Evolutionary conservation across 2,329 filamentous ascomycete species (phyloP), one percentile per base, ranked within the genome.

Genomic region (Hymenoscyphus fraxineus): DNA sequence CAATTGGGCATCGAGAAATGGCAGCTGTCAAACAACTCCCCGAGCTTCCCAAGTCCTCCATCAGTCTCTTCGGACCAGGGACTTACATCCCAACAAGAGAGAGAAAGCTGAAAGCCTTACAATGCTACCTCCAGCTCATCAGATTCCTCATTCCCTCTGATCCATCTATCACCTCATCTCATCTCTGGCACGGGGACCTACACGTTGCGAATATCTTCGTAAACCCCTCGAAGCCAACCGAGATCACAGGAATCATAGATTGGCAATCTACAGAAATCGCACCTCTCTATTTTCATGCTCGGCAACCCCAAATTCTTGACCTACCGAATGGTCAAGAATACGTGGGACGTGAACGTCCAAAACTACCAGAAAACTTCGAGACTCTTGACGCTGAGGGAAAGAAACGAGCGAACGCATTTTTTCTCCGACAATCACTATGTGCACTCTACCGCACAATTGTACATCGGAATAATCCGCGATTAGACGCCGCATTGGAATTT

Each of bases 121-220:
- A 58, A 13, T 62, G 27, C 38, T 65, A 63, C 27, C 56, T 65
- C 10, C 15, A 60, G 31, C n/a, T 65, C 16, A 60, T 60, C 35
- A 7, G 47, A 40, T 63, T 19, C 60, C 44, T 65, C 22, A 19
- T 65, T 6, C 60, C 64, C 3, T 12, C 40, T 10, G 64, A 65
- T 41, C 19, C 13, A 39, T 44, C 40, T 12, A 62, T 62, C 31
- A 40, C 31, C 16, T 41, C 64, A 65, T 74, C 6, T 1, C 61
- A 58, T 55, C 63, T 79, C 2, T 77, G 77, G 63, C 77, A 79
- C 62, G 74, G 75, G 6, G 76, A 80, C 67, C 63, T 79, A 39
- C 73, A 79, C 65, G 76, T 74, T 68, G 71, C 75, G 41, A 79
- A 79, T 66, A 76, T 79, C n/a, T 79, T 79, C 61, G 74, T 80